These are phyloP conservation scores for Groenewaldozyma tartarivorans DNA, from an alignment of 805 yeast species.

Conservation along the genomic window DNA sequence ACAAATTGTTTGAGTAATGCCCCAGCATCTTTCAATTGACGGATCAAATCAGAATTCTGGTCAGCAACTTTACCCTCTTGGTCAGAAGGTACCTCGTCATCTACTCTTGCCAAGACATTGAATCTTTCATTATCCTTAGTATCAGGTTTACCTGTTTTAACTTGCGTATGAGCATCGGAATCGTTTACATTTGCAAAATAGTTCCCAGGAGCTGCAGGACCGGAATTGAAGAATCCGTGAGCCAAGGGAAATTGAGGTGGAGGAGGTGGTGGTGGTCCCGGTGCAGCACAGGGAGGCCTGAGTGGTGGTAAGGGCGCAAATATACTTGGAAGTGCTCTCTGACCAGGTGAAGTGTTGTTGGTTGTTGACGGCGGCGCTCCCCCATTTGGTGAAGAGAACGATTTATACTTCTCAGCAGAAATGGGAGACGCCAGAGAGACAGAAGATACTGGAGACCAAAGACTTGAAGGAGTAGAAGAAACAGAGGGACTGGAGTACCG, in stretches of 20 bases:
- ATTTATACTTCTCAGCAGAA: neutral
- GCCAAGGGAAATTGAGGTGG: slow-evolving; percentile 7
- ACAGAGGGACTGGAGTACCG: neutral
- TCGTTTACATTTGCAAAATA: no score
- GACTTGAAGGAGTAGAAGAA: neutral
- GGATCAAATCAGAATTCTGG: neutral
- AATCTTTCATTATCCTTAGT: neutral
- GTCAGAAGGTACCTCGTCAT: neutral
- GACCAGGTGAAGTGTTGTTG: neutral
- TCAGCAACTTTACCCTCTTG: neutral
- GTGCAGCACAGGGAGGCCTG: neutral
- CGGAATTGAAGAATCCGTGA: neutral
- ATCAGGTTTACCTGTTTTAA: neutral
- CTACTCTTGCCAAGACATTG: neutral
- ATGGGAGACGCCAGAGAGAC: neutral
- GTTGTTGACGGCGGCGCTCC: neutral
- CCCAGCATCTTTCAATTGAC: neutral
- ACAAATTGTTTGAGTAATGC: slow-evolving; percentile 20
- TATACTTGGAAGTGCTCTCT: neutral
- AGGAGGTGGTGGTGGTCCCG: slow-evolving; percentile 2
- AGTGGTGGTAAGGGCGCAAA: neutral
- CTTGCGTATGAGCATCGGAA: neutral
- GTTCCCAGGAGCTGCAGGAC: no score
- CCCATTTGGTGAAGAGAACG: neutral
- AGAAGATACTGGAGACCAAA: neutral